Percentiles rank a stretch among this genome's conserved stretches.
These are phyloP conservation scores for Phaseolus coccineus DNA, from an alignment of 331 rosid genomes.

Conservation along the genomic window DNA sequence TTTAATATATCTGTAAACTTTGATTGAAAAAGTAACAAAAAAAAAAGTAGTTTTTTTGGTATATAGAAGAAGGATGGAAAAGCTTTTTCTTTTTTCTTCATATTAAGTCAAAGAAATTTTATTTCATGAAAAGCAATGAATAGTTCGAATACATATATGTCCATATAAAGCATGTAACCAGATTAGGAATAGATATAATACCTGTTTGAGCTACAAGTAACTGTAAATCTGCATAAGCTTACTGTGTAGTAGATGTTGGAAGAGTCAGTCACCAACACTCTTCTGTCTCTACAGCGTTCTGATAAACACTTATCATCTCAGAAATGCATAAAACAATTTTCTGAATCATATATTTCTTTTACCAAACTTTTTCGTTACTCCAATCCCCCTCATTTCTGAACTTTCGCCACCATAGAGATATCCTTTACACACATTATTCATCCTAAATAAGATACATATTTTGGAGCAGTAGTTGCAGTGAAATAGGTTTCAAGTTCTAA, in stretches of 20 bases:
- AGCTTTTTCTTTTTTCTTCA: background rate
- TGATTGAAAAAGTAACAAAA: background rate
- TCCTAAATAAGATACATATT: background rate
- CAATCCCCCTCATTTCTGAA: background rate
- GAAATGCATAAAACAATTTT: background rate
- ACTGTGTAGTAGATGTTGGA: background rate
- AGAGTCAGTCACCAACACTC: background rate
- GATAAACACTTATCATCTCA: background rate
- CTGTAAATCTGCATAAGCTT: background rate
- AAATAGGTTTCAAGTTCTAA: background rate
- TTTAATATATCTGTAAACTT: background rate
- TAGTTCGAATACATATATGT: background rate
- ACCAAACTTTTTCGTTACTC: background rate
- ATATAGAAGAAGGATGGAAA: background rate
- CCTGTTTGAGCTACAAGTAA: background rate
- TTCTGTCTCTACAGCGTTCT: background rate
- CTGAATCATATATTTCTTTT: conserved; percentile 7
- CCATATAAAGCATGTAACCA: background rate
- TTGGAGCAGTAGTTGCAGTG: background rate
- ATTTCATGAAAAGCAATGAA: background rate
- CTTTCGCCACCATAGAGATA: background rate
- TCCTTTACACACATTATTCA: background rate
- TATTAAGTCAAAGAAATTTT: background rate
- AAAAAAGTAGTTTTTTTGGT: background rate
- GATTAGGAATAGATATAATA: background rate